Evolutionary conservation across 2,329 filamentous ascomycete species (phyloP), one percentile per base, ranked within the genome.

Genomic region (Fusarium transvaalense): DNA sequence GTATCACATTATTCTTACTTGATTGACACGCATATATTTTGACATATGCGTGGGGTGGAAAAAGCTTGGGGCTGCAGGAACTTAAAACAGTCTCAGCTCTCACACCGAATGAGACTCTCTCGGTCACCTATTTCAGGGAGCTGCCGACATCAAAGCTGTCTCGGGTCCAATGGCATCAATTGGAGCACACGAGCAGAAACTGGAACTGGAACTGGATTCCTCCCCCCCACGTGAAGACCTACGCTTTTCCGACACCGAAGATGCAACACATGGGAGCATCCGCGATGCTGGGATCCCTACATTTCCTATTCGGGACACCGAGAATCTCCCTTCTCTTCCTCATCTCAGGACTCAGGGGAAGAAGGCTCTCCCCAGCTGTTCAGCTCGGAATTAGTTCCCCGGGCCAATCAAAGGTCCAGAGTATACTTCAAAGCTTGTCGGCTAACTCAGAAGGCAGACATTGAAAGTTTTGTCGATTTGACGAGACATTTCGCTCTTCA

Each of bases 201-300:
- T 54, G 29, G 38, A 56, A 52, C 21, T 23, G 21, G 19, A 57
- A n/a, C n/a, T n/a, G n/a, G n/a, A n/a, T n/a, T 37, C 35, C 23
- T 25, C 6, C 23, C 42, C 61, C 59, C 56, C 71, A 74, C 71
- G 69, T 73, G 66, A 74, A 73, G 66, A 61, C 46, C 68, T 74
- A 60, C 71, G 55, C 50, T 69, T 74, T 55, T 74, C 54, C 53
- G 66, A 73, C 66, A 74, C 72, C 72, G 72, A 74, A 64, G 50
- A 52, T 43, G 55, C 37, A 41, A 50, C 58, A 52, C 48, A 35
- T 35, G 57, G 47, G 58, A 62, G 38, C 38, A 65, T 56, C 65
- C 51, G 53, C 35, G 39, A 47, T 61, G 21, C 55, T 56, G 58
- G 37, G 34, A 69, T 61, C 61, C 56, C 47, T 45, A 51, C 34